Conservation (phyloP, 2,329 filamentous ascomycete genomes). For the Epichloe bromicola region DNA sequence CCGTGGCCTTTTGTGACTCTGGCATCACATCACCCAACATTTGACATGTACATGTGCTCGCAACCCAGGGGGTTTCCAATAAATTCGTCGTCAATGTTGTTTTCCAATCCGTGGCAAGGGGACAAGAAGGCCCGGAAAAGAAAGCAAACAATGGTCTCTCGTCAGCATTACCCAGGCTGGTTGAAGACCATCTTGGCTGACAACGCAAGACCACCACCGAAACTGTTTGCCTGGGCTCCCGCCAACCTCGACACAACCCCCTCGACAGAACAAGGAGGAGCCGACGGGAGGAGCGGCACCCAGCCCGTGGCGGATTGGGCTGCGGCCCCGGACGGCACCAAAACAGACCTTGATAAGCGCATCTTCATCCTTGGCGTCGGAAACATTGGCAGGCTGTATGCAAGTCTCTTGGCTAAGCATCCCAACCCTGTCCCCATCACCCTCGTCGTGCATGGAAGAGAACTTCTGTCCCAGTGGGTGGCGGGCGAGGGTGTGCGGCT, state of each 20-base stretch:
- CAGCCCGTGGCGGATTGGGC: neutral
- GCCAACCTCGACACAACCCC: constrained; percentile 14
- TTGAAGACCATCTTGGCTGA: constrained; percentile 18
- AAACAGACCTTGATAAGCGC: constrained; percentile 23
- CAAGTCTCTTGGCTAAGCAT: constrained; percentile 53
- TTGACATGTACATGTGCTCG: too few species aligned
- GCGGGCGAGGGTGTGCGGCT: constrained; percentile 31
- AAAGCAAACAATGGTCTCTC: neutral
- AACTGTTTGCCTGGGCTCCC: constrained; percentile 24
- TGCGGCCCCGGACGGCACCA: neutral
- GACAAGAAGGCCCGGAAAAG: neutral
- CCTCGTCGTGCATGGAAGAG: constrained; percentile 57
- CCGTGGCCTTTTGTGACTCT: too few species aligned
- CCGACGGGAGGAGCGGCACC: neutral
- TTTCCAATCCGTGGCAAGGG: neutral
- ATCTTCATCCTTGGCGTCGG: constrained; percentile 72
- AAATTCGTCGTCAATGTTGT: too few species aligned
- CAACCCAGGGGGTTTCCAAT: too few species aligned
- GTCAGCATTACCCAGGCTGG: constrained; percentile 15
- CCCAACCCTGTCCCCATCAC: constrained; percentile 57
- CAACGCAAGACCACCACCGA: constrained; percentile 14
- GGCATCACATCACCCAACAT: too few species aligned
- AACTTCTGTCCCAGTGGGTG: constrained; percentile 36
- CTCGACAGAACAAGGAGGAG: neutral
- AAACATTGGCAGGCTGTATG: constrained; percentile 69